These are phyloP conservation scores for Candida methanosorbosa DNA, from an alignment of 805 yeast species.

Conservation along the genomic window DNA sequence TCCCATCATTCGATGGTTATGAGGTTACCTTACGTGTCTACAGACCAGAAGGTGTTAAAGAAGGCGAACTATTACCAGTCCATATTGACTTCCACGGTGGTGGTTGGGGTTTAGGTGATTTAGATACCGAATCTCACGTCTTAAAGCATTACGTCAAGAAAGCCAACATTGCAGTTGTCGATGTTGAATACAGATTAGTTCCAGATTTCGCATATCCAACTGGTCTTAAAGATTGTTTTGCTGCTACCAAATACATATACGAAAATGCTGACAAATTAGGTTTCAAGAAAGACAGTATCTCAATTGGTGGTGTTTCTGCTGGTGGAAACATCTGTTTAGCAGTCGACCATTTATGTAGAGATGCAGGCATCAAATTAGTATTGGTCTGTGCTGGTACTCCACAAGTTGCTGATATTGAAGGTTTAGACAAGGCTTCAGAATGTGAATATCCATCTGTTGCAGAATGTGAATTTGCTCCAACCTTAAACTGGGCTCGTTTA, in stretches of 20 bases:
- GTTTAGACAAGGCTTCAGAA: slow-evolving; percentile 14
- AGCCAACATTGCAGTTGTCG: slow-evolving; percentile 20
- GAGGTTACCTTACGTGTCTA: slow-evolving; percentile 19
- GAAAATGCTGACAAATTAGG: slow-evolving; percentile 13
- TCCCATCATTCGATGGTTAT: slow-evolving; percentile 14
- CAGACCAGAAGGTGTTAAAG: slow-evolving; percentile 17
- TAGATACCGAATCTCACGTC: slow-evolving; percentile 21
- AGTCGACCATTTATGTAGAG: slow-evolving; percentile 21
- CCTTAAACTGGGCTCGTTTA: slow-evolving; percentile 23
- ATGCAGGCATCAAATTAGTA: slow-evolving; percentile 14
- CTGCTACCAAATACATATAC: slow-evolving; percentile 18
- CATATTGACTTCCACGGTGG: slow-evolving; percentile 26
- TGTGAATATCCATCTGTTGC: slow-evolving; percentile 18
- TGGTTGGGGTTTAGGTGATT: slow-evolving; percentile 25
- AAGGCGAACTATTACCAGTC: slow-evolving; percentile 19
- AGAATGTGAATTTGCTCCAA: slow-evolving; percentile 25
- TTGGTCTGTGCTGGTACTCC: slow-evolving; percentile 24
- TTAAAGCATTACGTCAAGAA: slow-evolving; percentile 18
- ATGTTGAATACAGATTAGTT: slow-evolving; percentile 23
- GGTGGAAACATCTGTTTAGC: slow-evolving; percentile 20
- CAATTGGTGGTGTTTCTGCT: slow-evolving; percentile 19
- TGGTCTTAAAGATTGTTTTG: slow-evolving; percentile 20
- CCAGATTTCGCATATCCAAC: slow-evolving; percentile 23
- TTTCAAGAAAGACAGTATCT: slow-evolving; percentile 13
- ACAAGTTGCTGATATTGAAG: slow-evolving; percentile 22